These are phyloP conservation scores for Eruca vesicaria DNA, from an alignment of 441 rosid genomes.

Conservation along the genomic window DNA sequence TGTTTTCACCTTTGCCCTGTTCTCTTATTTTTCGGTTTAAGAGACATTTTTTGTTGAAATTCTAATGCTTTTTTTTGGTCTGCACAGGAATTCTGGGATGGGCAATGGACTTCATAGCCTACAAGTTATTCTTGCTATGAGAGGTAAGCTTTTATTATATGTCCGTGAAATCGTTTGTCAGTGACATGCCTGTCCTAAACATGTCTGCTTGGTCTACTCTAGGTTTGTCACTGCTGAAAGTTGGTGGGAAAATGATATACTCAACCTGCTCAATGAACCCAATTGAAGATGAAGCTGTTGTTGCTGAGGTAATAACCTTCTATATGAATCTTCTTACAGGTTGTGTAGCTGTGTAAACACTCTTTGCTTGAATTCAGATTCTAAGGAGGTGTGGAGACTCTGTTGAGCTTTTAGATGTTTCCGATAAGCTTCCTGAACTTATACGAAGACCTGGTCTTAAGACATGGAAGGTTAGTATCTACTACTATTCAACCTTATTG, in stretches of 20 bases:
- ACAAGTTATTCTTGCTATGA: constrained; percentile 85
- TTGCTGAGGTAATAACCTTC: constrained; percentile 65
- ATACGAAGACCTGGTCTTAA: constrained; percentile 74
- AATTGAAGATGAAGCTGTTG: constrained; percentile 93
- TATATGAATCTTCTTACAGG: not conserved
- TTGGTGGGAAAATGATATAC: constrained; percentile 95
- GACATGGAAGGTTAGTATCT: constrained; percentile 79
- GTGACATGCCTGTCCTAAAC: not conserved
- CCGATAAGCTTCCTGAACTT: constrained; percentile 75
- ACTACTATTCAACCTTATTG: not conserved
- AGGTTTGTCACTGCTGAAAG: constrained; percentile 81
- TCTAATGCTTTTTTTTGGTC: constrained; percentile 25
- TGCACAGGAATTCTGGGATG: constrained; percentile 76
- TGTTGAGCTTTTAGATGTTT: constrained; percentile 83
- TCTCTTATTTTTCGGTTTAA: too few species aligned
- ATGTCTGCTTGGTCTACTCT: constrained; percentile 22
- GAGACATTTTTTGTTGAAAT: not conserved
- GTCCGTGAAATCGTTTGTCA: not conserved
- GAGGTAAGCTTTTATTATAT: constrained; percentile 46
- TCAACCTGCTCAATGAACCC: constrained; percentile 97
- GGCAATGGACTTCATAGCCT: constrained; percentile 87
- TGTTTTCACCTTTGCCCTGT: constrained; percentile 16
- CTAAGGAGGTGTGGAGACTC: constrained; percentile 72
- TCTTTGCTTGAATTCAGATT: constrained; percentile 43
- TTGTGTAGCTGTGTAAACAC: not conserved